Base-by-base conservation (phyloP, 2,329 filamentous ascomycete genomes). In the Neopestalotiopsis rosae region DNA sequence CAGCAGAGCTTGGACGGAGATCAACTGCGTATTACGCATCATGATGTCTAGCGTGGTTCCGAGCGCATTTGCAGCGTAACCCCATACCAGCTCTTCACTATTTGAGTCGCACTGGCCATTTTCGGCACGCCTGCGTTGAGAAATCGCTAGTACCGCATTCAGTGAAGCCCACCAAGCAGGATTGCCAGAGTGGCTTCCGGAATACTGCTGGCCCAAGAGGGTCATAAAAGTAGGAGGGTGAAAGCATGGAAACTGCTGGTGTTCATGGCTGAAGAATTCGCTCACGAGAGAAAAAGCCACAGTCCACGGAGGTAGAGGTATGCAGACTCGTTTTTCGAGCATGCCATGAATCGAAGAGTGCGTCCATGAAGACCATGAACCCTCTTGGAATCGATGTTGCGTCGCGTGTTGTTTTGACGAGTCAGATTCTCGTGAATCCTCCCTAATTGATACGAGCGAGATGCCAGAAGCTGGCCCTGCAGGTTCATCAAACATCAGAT, bases 11-110 rank as follows among this genome's bases (percentile, higher is more conserved):
- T 65, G 62, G 7, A 65, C 62, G 49, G 62, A 65, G 12, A 65
- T 45, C 38, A 65, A 20, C 62, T 65, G 62, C 62, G 62, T 65
- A 13, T 65, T 65, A 17, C 62, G 62, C 62, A 65, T 65, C 24
- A 65, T 9, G 28, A 65, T 32, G 14, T 65, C 62, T 38, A 65
- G 20, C 20, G 24, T 38, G 9, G 17, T 49, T 10, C 62, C 62
- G n/a, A 65, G 40, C 9, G 62, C 62, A 40, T 65, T 65, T 2
- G 62, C 40, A 6, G 62, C 40, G 1, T 65, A 65, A 12, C 12
- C 40, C 62, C 62, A 65, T 10, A 13, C 40, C 1, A 17, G 4
- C 13, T 45, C 62, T 5, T 45, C 62, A n/a, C 40, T 24, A 17
- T 13, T 10, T 12, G 62, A 2, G 9, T 34, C n/a, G 7, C n/a